A percentile compares a stretch with the other conserved stretches of the same genome.
These are phyloP conservation scores for Xanthoconium purpureum DNA, from an alignment of 768 basidiomycete genomes.

Conservation along the genomic window DNA sequence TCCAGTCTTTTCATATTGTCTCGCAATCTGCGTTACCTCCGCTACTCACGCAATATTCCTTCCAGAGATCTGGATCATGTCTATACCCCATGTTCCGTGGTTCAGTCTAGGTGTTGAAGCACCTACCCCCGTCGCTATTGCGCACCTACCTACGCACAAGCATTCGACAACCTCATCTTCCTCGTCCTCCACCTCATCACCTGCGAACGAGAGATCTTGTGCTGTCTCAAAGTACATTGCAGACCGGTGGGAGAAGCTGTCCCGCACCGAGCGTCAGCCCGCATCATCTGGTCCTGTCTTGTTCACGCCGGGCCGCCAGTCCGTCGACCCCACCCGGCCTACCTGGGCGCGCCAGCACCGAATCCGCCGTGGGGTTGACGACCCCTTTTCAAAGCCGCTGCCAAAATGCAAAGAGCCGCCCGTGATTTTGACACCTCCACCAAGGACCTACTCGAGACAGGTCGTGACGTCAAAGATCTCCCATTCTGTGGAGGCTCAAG, in stretches of 20 bases:
- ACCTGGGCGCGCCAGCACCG: constrained; percentile 47
- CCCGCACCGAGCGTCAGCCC: constrained; percentile 21
- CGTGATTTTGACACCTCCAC: constrained; percentile 31
- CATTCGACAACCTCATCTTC: constrained; percentile 4
- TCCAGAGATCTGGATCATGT: constrained; percentile 50
- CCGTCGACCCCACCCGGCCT: constrained; percentile 35
- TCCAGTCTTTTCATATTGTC: constrained; percentile 53
- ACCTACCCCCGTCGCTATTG: neutral
- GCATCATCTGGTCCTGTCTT: constrained; percentile 14
- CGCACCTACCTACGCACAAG: constrained; percentile 10
- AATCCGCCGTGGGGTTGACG: constrained; percentile 53
- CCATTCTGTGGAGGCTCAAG: constrained; percentile 33
- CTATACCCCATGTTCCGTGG: constrained; percentile 57
- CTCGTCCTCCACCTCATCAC: neutral
- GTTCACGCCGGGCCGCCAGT: constrained; percentile 16
- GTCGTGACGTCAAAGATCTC: constrained; percentile 23
- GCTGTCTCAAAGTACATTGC: constrained; percentile 28
- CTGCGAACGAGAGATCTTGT: constrained; percentile 18
- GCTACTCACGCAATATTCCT: constrained; percentile 43
- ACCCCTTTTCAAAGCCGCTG: constrained; percentile 43
- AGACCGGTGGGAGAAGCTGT: constrained; percentile 31
- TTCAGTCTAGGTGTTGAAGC: constrained; percentile 35
- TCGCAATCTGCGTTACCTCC: constrained; percentile 47
- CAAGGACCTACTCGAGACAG: constrained; percentile 29
- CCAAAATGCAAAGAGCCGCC: constrained; percentile 20